Conservation (phyloP, 768 basidiomycete species). For the Rubroboletus pulcherrimus region DNA sequence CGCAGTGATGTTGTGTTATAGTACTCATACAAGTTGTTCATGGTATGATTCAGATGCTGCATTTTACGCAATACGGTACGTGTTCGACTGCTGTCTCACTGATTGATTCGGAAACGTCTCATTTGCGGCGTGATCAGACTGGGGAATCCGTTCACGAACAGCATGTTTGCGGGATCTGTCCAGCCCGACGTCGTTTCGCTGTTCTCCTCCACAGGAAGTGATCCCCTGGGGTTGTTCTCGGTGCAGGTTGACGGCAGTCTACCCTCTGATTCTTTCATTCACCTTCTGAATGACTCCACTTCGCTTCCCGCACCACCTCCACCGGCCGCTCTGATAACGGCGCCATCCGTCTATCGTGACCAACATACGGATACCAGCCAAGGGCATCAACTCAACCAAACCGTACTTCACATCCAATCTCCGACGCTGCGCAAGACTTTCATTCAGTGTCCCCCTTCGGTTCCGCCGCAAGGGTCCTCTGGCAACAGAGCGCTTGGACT, state of each 20-base stretch:
- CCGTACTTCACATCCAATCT: conserved; percentile 76
- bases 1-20: conserved; percentile 4
- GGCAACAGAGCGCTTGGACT: conserved; percentile 45
- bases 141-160: conserved; percentile 14
- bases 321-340: conserved; percentile 45
- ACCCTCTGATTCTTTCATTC: conserved; percentile 60
- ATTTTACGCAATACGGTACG: conserved; percentile 1
- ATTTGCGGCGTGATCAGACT: conserved; percentile 17
- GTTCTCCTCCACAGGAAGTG: conserved; percentile 68
- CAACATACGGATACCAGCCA: conserved; percentile 31
- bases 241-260: conserved; percentile 44
- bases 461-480: conserved; percentile 6
- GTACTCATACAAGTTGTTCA: not conserved
- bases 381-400: conserved; percentile 48
- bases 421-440: conserved; percentile 67
- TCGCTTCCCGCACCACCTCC: conserved; percentile 44
- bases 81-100: not conserved
- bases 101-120: conserved; percentile 11
- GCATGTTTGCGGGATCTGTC: conserved; percentile 52
- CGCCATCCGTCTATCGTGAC: conserved; percentile 33
- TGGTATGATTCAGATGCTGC: not conserved
- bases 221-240: conserved; percentile 57
- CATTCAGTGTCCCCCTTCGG: conserved; percentile 55
- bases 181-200: conserved; percentile 67
- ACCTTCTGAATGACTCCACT: conserved; percentile 56